Conservation (phyloP, 2,329 filamentous ascomycete species). For the Aspergillus fructus region DNA sequence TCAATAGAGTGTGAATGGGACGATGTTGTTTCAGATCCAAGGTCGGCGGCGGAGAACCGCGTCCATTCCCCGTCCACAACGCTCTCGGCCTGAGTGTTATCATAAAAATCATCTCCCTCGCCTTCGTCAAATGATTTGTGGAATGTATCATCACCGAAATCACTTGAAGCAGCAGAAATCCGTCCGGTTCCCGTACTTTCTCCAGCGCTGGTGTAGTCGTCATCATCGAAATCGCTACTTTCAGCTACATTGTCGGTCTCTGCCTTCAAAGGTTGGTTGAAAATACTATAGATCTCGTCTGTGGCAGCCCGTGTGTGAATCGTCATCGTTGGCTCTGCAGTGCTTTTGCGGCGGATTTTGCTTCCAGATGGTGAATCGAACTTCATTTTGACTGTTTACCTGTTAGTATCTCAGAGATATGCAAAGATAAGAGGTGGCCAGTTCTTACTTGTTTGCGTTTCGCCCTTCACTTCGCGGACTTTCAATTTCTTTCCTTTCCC, state of each 20-base stretch:
- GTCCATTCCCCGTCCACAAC: constrained; percentile 74
- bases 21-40: constrained; percentile 54
- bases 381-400: constrained; percentile 78
- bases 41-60: constrained; percentile 74
- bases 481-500: constrained; percentile 69
- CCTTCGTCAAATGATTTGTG: constrained; percentile 44
- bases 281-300: constrained; percentile 96
- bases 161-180: constrained; percentile 62
- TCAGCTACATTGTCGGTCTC: constrained; percentile 54
- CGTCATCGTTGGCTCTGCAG: constrained; percentile 91
- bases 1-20: constrained; percentile 23
- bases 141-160: constrained; percentile 61
- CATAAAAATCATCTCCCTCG: constrained; percentile 42
- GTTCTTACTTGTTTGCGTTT: constrained; percentile 82
- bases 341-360: constrained; percentile 77
- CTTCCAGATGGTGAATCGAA: constrained; percentile 83
- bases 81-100: constrained; percentile 53
- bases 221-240: constrained; percentile 64
- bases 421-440: neutral
- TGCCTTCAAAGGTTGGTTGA: constrained; percentile 76
- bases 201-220: constrained; percentile 78
- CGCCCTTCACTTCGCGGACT: constrained; percentile 75
- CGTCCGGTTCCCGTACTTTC: constrained; percentile 81
- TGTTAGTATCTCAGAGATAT: neutral
- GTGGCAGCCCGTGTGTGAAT: constrained; percentile 92